Evolutionary conservation across 306 rosid genomes (phyloP), one percentile per base, ranked within the genome.

Genomic region (Vicia sativa): DNA sequence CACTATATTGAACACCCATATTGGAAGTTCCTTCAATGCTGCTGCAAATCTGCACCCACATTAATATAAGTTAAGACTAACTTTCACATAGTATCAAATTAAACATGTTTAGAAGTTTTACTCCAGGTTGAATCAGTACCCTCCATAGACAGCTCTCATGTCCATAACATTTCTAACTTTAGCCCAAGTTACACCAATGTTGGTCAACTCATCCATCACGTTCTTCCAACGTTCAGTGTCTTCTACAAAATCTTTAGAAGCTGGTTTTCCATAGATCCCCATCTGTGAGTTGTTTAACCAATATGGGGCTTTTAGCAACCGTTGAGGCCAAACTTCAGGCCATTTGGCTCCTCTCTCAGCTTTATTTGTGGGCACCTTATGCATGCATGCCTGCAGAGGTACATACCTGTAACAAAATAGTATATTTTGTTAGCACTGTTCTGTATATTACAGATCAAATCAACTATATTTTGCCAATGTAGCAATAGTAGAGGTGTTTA

Each of bases 1-100:
- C 73, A 95, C 99, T 62, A 90, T 89, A 72, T 93, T 95, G 81
- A 95, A 46, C 39, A 88, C 97, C 96, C 99, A 95, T 13, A 95
- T 76, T 6, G 86, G 79, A 70, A 84, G 82, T 75, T 88, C 95
- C 77, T 56, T 90, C 62, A 90, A 73, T 42, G 95, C 91, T 26
- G 95, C 96, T 23, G 96, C 97, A 80, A 90, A 90, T 72, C 97
- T 95, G 89, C 84, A 81, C 23, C 31, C 11, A 57, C 23, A 14
- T 28, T 28, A 55, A 12, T 16, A 12, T 12, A 15, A 45, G 59
- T 21, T 12, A 41, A 67, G 39, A 61, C 66, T 49, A 61, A 50
- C 25, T 21, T 49, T 46, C 18, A 39, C 46, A 74, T 52, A 48
- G 5, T 52, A 52, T 69, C 31, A 54, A 52, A 18, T 55, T 48